Conservation (phyloP, 345 rosid species). For the Populus nigra region DNA sequence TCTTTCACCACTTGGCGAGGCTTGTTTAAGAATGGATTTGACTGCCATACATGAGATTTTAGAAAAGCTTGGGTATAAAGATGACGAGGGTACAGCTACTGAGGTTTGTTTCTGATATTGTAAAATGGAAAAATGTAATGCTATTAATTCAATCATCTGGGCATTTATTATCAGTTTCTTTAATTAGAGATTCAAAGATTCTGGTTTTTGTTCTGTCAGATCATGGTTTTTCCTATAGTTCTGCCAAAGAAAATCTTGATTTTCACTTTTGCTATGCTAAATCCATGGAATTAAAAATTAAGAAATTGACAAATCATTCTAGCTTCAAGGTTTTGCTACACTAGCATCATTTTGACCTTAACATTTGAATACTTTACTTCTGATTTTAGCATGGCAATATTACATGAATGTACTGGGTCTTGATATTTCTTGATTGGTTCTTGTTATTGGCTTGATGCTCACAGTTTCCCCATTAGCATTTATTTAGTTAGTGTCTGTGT, state of each 20-base stretch:
- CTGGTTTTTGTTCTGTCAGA: background rate
- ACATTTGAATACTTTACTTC: background rate
- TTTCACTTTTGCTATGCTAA: background rate
- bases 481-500: background rate
- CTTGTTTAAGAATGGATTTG: constrained; percentile 72
- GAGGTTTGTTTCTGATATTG: constrained; percentile 51
- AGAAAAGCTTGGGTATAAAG: constrained; percentile 77
- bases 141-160: background rate
- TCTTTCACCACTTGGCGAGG: constrained; percentile 78
- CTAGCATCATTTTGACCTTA: background rate
- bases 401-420: background rate
- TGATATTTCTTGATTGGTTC: background rate
- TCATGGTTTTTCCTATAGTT: background rate
- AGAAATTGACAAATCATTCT: background rate
- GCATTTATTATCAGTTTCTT: background rate
- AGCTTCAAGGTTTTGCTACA: background rate
- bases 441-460: background rate
- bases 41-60: constrained; percentile 74
- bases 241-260: background rate
- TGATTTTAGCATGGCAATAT: background rate
- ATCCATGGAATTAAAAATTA: background rate
- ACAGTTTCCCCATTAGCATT: background rate
- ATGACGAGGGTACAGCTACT: constrained; percentile 73
- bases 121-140: background rate
- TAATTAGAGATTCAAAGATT: background rate